Evolutionary conservation across 2,329 filamentous ascomycete species (phyloP), one percentile per base, ranked within the genome.

Genomic region (Ophiostoma populinum): DNA sequence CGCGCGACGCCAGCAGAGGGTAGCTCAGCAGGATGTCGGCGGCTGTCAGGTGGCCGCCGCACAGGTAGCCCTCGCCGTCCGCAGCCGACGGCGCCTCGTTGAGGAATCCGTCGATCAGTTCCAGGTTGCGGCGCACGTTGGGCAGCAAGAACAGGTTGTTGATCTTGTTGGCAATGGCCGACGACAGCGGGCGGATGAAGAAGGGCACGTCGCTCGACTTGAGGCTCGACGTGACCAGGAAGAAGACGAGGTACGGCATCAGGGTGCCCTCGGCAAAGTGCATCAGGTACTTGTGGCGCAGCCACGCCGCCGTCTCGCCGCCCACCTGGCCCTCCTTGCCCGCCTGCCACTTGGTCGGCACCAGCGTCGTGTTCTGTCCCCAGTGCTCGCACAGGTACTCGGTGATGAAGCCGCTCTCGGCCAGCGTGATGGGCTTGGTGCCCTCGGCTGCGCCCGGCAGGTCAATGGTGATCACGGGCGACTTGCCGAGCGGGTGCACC

Each of bases 241-340:
- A 57, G 41, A 81, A 55, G 1, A 86, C 55, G 42, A 90, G 52
- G 32, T 73, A 59, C 1, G 72, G 67, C 76, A 92, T 90, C 41
- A 94, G 56, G 41, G 70, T 81, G 9, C 86, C 87, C 57, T 94
- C 87, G 5, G 71, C 65, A 54, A 86, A 94, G 52, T 93, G 79
- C 63, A 93, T 70, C 45, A 71, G 72, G 51, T 82, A 80, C 49
- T 65, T 61, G 51, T 64, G 72, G 33, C 70, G 60, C 52, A 71
- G 51, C 60, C 63, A 74, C 40, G 58, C 61, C 48, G 74, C 65
- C 20, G 68, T 73, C 58, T 76, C 70, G 17, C 70, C 70, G 12
- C 66, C 65, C 9, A 70, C 42, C 46, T 64, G 59, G 35, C 62
- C 61, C 49, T 75, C 67, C 48, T 62, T 58, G n/a, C 69, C 70